Conservation (phyloP, 2,329 filamentous ascomycete species). For the Davidsoniella virescens region DNA sequence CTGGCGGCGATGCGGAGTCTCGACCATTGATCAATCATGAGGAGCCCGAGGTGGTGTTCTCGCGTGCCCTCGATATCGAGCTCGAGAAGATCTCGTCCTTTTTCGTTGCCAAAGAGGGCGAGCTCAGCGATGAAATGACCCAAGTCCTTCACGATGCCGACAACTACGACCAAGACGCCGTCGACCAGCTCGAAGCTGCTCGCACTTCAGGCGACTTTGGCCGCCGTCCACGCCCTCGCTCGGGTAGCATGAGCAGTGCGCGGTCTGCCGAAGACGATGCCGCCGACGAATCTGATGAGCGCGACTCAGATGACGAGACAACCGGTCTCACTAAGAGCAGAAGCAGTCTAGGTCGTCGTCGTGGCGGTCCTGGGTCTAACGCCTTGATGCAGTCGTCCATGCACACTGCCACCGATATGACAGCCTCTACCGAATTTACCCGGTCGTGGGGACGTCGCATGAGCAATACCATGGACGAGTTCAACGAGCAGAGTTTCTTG, state of each 20-base stretch:
- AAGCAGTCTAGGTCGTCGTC: conserved; percentile 21
- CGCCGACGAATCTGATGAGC: conserved; percentile 46
- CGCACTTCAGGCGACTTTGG: conserved; percentile 16
- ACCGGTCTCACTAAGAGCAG: conserved; percentile 34
- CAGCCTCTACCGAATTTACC: conserved; percentile 42
- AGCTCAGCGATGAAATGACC: conserved; percentile 68
- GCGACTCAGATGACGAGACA: conserved; percentile 46
- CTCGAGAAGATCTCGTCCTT: conserved; percentile 90
- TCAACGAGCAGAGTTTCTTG: conserved; percentile 55
- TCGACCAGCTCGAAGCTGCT: conserved; percentile 24
- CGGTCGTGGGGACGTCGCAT: conserved; percentile 38
- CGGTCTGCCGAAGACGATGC: conserved; percentile 37
- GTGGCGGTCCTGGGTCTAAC: background rate
- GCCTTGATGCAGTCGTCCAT: conserved; percentile 17
- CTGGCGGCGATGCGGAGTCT: conserved; percentile 57
- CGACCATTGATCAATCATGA: conserved; percentile 61
- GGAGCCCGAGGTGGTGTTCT: conserved; percentile 70
- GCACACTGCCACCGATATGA: conserved; percentile 37
- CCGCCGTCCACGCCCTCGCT: conserved; percentile 16
- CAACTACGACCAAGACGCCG: conserved; percentile 44
- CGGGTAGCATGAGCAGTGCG: conserved; percentile 25
- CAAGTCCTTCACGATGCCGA: conserved; percentile 61
- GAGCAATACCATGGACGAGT: conserved; percentile 59
- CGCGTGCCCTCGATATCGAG: conserved; percentile 67
- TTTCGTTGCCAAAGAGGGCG: conserved; percentile 74